Evolutionary conservation across 2,329 filamentous ascomycete species (phyloP).

Genomic region (Pseudogymnoascus verrucosus): DNA sequence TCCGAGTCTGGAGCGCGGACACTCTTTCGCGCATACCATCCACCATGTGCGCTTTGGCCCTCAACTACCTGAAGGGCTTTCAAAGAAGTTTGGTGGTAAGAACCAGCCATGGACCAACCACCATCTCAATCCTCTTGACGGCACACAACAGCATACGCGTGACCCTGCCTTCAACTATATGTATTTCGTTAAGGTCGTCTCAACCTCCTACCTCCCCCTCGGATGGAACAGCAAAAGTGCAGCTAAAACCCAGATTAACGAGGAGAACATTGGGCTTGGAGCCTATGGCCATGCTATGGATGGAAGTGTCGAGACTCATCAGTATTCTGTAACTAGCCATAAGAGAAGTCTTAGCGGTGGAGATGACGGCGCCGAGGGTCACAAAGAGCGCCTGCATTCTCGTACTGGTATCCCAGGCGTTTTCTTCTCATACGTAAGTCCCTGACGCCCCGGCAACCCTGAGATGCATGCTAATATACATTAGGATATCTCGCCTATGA

Average conservation of each 20-base stretch:
- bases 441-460: background rate
- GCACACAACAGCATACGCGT: slow-evolving; percentile 64
- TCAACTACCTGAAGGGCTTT: slow-evolving; percentile 68
- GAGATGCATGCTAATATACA: slow-evolving; percentile 18
- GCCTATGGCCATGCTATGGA: slow-evolving; percentile 55
- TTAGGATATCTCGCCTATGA: slow-evolving; percentile 98
- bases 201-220: slow-evolving; percentile 86
- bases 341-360: slow-evolving; percentile 81
- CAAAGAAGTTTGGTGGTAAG: slow-evolving; percentile 49
- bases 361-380: slow-evolving; percentile 75
- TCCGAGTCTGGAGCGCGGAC: slow-evolving; percentile 51
- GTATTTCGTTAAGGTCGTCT: slow-evolving; percentile 99
- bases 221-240: slow-evolving; percentile 66
- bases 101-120: slow-evolving; percentile 71
- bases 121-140: slow-evolving; percentile 86
- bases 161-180: slow-evolving; percentile 92
- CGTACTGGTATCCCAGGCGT: slow-evolving; percentile 90
- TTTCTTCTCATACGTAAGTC: slow-evolving; percentile 92
- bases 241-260: slow-evolving; percentile 29
- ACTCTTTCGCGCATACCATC: slow-evolving; percentile 84
- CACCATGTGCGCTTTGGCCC: slow-evolving; percentile 90
- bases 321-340: slow-evolving; percentile 97
- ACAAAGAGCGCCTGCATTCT: slow-evolving; percentile 86
- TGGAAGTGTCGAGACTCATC: slow-evolving; percentile 91
- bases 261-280: slow-evolving; percentile 57